These are phyloP conservation scores for Rhizopogon salebrosus DNA, from an alignment of 768 basidiomycete genomes.

Conservation along the genomic window DNA sequence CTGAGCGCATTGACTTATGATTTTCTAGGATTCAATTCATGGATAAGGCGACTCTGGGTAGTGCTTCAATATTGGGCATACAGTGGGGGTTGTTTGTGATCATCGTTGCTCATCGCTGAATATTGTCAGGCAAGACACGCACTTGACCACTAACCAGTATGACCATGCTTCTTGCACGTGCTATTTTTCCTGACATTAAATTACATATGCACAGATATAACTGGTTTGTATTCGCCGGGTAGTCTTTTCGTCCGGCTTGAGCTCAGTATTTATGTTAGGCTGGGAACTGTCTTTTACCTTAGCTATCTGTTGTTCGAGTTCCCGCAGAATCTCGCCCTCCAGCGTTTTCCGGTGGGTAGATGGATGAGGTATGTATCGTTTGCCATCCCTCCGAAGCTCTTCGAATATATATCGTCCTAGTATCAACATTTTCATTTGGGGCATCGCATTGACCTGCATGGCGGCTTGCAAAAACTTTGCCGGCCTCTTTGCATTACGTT, in stretches of 20 bases:
- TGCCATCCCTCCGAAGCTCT: not conserved
- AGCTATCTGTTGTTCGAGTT: conserved; percentile 69
- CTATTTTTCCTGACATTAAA: not conserved
- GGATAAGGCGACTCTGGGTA: conserved; percentile 71
- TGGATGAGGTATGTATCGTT: conserved; percentile 61
- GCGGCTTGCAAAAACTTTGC: conserved; percentile 71
- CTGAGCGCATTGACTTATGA: not conserved
- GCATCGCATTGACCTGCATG: conserved; percentile 51
- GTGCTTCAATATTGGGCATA: conserved; percentile 66
- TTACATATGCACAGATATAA: conserved; percentile 45
- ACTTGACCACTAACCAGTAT: conserved; percentile 63
- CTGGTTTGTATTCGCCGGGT: conserved; percentile 38
- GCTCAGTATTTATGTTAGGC: conserved; percentile 34
- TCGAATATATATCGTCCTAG: conserved; percentile 24
- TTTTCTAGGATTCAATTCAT: conserved; percentile 64
- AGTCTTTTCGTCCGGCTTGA: not conserved
- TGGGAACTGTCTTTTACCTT: conserved; percentile 72
- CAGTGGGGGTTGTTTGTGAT: conserved; percentile 31
- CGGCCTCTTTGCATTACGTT: conserved; percentile 54
- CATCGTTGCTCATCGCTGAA: not conserved
- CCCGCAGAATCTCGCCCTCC: conserved; percentile 68
- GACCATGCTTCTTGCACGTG: conserved; percentile 10
- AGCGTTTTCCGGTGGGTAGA: conserved; percentile 70
- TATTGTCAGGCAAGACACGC: conserved; percentile 44
- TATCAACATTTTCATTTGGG: conserved; percentile 66